phyloP scores from a whole-genome alignment of 768 basidiomycete genomes.

The Scleroderma citrinum region DNA sequence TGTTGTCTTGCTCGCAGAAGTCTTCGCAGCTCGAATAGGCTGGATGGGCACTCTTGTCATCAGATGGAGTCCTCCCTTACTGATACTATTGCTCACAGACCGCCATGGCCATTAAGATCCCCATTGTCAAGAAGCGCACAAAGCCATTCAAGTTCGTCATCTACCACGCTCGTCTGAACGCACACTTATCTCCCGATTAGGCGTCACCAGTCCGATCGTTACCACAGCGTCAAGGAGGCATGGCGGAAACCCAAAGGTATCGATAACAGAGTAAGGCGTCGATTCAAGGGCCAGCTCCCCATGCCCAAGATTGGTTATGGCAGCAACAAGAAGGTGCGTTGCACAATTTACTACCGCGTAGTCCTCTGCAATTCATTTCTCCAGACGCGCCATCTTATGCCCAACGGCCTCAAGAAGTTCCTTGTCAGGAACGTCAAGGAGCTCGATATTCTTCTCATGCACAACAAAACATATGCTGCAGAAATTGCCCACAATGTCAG shows the following conservation, averaged over 20 bases:
- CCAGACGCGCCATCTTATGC: constrained; percentile 90
- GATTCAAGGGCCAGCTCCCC: constrained; percentile 91
- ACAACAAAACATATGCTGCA: constrained; percentile 93
- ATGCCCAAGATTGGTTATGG: constrained; percentile 93
- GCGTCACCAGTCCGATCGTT: constrained; percentile 98
- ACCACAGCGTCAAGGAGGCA: constrained; percentile 93
- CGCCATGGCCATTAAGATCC: constrained; percentile 47
- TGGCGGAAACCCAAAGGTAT: constrained; percentile 99
- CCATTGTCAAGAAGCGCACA: constrained; percentile 95
- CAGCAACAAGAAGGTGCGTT: constrained; percentile 72
- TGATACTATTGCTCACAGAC: constrained; percentile 21
- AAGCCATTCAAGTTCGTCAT: constrained; percentile 85
- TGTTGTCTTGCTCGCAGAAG: background rate
- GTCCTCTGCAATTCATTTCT: constrained; percentile 5
- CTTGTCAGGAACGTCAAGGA: constrained; percentile 91
- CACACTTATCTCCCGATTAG: constrained; percentile 34
- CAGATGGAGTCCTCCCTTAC: constrained; percentile 19
- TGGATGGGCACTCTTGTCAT: constrained; percentile 19
- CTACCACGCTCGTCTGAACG: constrained; percentile 1
- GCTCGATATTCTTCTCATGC: constrained; percentile 93
- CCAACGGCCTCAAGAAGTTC: constrained; percentile 94
- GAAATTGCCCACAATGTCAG: constrained; percentile 96
- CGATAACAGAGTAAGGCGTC: constrained; percentile 93
- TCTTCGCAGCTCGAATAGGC: background rate
- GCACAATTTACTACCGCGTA: background rate